A percentile compares a stretch with the other conserved stretches of the same genome.
phyloP scores from a whole-genome alignment of 2,329 filamentous ascomycete genomes.

The Cercospora beticola region DNA sequence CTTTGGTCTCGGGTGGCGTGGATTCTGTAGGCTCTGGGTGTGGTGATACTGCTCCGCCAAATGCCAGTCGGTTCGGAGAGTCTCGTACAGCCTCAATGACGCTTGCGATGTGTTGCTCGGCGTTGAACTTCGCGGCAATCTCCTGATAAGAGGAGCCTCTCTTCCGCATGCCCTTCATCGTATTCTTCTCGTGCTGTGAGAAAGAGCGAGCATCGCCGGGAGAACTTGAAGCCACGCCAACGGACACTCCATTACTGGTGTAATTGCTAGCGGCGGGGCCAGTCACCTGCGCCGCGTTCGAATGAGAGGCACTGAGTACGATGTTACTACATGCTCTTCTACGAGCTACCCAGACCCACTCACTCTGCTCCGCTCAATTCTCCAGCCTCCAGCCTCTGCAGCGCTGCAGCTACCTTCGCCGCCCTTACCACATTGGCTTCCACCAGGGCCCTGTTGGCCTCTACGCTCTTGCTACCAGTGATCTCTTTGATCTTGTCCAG shows the following conservation, averaged over 20 bases:
- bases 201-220: background rate
- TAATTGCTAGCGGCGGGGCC: background rate
- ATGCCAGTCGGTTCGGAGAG: slow-evolving; percentile 3
- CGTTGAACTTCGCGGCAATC: slow-evolving; percentile 2
- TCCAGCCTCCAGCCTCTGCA: slow-evolving; percentile 54
- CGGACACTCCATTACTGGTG: background rate
- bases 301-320: background rate
- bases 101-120: background rate
- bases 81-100: slow-evolving; percentile 11
- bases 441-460: slow-evolving; percentile 70
- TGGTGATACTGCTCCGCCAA: background rate
- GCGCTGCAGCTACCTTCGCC: slow-evolving; percentile 63
- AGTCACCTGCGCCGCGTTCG: background rate
- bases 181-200: slow-evolving; percentile 7
- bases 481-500: slow-evolving; percentile 76
- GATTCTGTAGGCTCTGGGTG: background rate
- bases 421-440: slow-evolving; percentile 66
- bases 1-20: slow-evolving; percentile 25
- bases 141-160: slow-evolving; percentile 1
- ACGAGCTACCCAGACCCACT: slow-evolving; percentile 13
- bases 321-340: slow-evolving; percentile 8
- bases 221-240: background rate
- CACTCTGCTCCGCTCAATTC: slow-evolving; percentile 13
- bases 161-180: slow-evolving; percentile 13
- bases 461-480: slow-evolving; percentile 68